These are phyloP conservation scores for Scutellaria galericulata DNA, from an alignment of 257 asterid species.

Conservation along the genomic window DNA sequence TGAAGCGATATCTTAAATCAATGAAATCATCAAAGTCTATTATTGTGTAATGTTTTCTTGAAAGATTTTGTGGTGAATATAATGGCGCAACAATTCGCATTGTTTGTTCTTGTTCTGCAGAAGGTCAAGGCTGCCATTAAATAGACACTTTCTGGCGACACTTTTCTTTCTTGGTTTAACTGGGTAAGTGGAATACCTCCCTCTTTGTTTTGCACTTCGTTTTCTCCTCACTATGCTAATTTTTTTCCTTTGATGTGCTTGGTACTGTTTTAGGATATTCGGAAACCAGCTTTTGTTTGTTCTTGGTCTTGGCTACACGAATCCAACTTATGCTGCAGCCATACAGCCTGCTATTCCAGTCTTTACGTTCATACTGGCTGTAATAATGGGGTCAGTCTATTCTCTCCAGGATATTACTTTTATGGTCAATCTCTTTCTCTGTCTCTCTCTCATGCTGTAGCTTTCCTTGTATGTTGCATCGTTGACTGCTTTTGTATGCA, in stretches of 20 bases:
- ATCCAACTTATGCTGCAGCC: conserved; percentile 94
- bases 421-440: too few relatives aligned
- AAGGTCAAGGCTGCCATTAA: conserved; percentile 64
- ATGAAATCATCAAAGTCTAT: too few relatives aligned
- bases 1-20: background rate
- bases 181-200: conserved; percentile 56
- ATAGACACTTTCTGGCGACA: conserved; percentile 47
- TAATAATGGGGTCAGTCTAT: conserved; percentile 80
- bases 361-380: conserved; percentile 82
- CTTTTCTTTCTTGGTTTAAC: conserved; percentile 83
- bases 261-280: conserved; percentile 61
- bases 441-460: background rate
- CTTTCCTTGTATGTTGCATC: background rate
- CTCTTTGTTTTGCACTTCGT: conserved; percentile 20
- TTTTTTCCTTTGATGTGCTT: conserved; percentile 24
- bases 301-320: conserved; percentile 88
- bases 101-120: conserved; percentile 46
- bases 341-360: conserved; percentile 91
- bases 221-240: conserved; percentile 5
- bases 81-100: background rate
- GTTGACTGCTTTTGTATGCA: conserved; percentile 1
- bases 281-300: conserved; percentile 95
- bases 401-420: too few relatives aligned
- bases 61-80: conserved; percentile 21
- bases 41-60: conserved; percentile 4